Base-by-base conservation (phyloP, 169 alveolate genomes). In the Theileria parva region DNA sequence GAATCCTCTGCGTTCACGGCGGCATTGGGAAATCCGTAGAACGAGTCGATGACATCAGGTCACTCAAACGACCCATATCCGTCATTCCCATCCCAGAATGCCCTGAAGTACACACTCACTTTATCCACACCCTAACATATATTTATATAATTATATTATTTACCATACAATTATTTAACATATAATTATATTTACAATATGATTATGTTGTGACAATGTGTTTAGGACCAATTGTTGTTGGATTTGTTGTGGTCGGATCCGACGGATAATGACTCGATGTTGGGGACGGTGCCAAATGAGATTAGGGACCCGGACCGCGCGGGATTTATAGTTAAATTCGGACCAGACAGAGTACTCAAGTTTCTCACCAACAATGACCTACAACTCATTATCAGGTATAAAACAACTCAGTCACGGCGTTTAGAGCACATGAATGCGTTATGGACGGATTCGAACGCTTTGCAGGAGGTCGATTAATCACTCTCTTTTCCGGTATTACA, bases 401-500 rank as follows among this genome's bases (percentile, higher is more conserved):
- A 44, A 91, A 94, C 81, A 85, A 74, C 64, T 88, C 92, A 12
- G 72, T 73, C 34, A 77, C 89, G 65, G 81, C 89, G 74, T 80
- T 93, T 75, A 72, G 99, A 74, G 99, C 99, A 3, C 99, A 98
- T 86, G 99, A 98, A 88, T 98, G 99, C 81, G 99, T 98, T n/a
- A 97, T 97, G 99, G 99, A 97, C 89, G 99, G 99, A 1, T 98
- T 98, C 86, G 99, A 98, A 89, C 92, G 99, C 84, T 98, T 98
- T 86, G 99, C 99, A n/a, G 99, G 98, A 13, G 99, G 99, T 21
- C 84, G 93, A 53, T 93, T 98, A 66, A 95, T 98, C 53, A 98
- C 99, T 0, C 97, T 98, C 21, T 98, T 98, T 88, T 96, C 99
- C 23, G 89, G 89, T 83, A 34, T 28, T 88, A 74, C 59, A n/a